Evolutionary conservation across 1,284 basidiomycete genomes (phyloP).

Genomic region (Puccinia coronata): DNA sequence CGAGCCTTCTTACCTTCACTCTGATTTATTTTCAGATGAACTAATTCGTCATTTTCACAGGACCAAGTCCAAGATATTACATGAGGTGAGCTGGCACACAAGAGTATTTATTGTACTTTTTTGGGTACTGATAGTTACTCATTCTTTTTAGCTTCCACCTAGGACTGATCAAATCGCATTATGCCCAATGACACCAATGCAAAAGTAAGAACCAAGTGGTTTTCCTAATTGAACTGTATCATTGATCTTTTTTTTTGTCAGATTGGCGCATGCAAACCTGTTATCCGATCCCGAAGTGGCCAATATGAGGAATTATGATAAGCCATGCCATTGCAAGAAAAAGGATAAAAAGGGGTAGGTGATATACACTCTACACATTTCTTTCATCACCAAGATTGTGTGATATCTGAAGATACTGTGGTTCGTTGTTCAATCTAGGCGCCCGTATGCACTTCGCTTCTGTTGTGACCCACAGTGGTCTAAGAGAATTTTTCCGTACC

Average conservation of each 20-base stretch:
- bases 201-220: slow-evolving; percentile 8
- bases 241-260: neutral
- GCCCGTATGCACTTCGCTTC: neutral
- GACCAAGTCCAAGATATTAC: slow-evolving; percentile 45
- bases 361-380: neutral
- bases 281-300: slow-evolving; percentile 31
- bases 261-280: slow-evolving; percentile 41
- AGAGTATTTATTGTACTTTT: neutral
- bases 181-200: slow-evolving; percentile 40
- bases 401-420: neutral
- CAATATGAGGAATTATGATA: slow-evolving; percentile 37
- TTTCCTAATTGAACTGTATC: neutral
- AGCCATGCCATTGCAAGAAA: slow-evolving; percentile 30
- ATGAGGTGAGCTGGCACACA: slow-evolving; percentile 30
- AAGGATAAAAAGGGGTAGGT: slow-evolving; percentile 22
- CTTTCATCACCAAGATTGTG: neutral
- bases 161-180: slow-evolving; percentile 43
- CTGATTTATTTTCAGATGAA: neutral
- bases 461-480: slow-evolving; percentile 45
- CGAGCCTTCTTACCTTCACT: neutral
- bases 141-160: slow-evolving; percentile 28
- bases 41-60: neutral
- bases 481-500: slow-evolving; percentile 36
- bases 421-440: neutral
- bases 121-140: neutral